phyloP scores from a whole-genome alignment of 2,329 filamentous ascomycete species.

The Cyphellophora attinorum region DNA sequence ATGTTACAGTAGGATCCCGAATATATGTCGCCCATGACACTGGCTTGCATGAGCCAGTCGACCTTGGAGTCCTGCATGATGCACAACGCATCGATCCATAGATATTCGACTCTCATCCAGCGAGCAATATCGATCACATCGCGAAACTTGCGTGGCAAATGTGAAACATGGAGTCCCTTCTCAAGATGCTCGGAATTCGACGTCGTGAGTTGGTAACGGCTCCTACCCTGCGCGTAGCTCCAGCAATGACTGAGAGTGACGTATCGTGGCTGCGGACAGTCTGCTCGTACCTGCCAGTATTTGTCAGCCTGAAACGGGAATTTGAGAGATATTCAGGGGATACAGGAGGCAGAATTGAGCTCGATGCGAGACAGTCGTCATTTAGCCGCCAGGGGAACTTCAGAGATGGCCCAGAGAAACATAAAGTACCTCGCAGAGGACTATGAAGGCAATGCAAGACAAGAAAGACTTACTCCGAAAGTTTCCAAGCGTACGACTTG shows the following conservation, averaged over 20 bases:
- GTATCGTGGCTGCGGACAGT: constrained; percentile 2
- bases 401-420: too few species aligned
- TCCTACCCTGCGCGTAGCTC: background rate
- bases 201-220: constrained; percentile 1
- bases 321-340: too few species aligned
- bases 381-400: too few species aligned
- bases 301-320: too few species aligned
- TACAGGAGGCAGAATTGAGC: too few species aligned
- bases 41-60: constrained; percentile 8
- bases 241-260: constrained; percentile 5
- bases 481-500: too few species aligned
- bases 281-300: too few species aligned
- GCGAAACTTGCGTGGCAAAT: constrained; percentile 36
- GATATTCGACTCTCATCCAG: constrained; percentile 18
- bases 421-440: too few species aligned
- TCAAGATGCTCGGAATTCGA: constrained; percentile 70
- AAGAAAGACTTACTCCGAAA: too few species aligned
- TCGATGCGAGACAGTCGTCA: too few species aligned
- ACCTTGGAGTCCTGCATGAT: constrained; percentile 21
- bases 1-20: constrained; percentile 9
- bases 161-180: constrained; percentile 60
- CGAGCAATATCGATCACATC: constrained; percentile 21
- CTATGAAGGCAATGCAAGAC: too few species aligned
- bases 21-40: constrained; percentile 12
- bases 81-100: constrained; percentile 27